Conservation (phyloP, 768 basidiomycete species). For the Imleria badia region DNA sequence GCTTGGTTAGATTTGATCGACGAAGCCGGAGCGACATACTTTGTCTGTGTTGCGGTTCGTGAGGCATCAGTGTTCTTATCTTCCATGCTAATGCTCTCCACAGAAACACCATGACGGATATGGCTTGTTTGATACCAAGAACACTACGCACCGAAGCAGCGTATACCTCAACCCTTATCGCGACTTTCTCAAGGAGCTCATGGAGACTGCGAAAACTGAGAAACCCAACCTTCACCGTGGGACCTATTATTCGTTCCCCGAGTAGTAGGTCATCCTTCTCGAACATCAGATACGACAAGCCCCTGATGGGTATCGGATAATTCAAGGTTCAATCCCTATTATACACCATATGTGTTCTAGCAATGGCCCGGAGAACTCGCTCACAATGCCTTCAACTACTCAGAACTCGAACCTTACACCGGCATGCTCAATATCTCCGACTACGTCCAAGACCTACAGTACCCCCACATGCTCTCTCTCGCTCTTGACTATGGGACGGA, state of each 20-base stretch:
- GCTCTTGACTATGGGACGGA: conserved; percentile 50
- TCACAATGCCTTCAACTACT: conserved; percentile 47
- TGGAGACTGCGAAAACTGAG: conserved; percentile 47
- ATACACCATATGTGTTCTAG: conserved; percentile 47
- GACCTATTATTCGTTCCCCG: conserved; percentile 57
- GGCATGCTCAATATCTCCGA: conserved; percentile 50
- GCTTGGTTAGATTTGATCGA: conserved; percentile 56
- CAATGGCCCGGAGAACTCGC: conserved; percentile 56
- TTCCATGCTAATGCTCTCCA: background rate
- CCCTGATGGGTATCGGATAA: background rate
- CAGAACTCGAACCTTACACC: conserved; percentile 52
- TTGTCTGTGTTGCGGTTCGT: conserved; percentile 53
- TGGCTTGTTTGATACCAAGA: conserved; percentile 52
- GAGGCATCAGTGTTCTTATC: background rate
- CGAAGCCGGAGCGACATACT: conserved; percentile 59
- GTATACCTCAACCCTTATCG: conserved; percentile 49
- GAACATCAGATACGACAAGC: background rate
- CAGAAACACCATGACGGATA: conserved; percentile 68
- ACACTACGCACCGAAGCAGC: conserved; percentile 51
- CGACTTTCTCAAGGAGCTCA: conserved; percentile 51
- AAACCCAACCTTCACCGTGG: conserved; percentile 54
- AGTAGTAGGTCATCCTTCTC: conserved; percentile 39
- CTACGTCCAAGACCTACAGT: conserved; percentile 50
- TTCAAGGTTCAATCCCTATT: conserved; percentile 55
- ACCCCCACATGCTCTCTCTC: conserved; percentile 52